Evolutionary conservation across 768 basidiomycete species (phyloP).

Genomic region (Coprinopsis sp.): DNA sequence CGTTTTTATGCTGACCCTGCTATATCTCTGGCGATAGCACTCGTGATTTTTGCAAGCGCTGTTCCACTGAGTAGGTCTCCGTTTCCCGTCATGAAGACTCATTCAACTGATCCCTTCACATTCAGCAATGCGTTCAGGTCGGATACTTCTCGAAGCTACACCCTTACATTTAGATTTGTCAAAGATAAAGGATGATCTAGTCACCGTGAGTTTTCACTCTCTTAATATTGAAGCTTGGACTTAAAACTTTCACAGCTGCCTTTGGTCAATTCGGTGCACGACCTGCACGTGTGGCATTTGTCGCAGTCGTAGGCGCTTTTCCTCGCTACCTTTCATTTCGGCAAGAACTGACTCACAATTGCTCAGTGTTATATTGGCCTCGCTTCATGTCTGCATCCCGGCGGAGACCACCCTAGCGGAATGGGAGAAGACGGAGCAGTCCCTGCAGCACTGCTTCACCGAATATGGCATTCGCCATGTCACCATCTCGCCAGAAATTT

Average conservation of each 20-base stretch:
- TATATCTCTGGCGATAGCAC: constrained; percentile 43
- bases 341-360: constrained; percentile 5
- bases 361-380: constrained; percentile 44
- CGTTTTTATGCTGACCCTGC: constrained; percentile 54
- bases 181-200: constrained; percentile 44
- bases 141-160: constrained; percentile 49
- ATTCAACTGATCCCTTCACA: constrained; percentile 1
- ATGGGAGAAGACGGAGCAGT: constrained; percentile 47
- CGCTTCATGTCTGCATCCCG: constrained; percentile 50
- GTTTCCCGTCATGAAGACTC: neutral
- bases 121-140: constrained; percentile 41
- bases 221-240: neutral
- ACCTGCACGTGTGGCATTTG: constrained; percentile 53
- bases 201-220: constrained; percentile 29
- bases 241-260: constrained; percentile 29
- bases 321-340: constrained; percentile 4
- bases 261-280: constrained; percentile 44
- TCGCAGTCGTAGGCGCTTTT: constrained; percentile 40
- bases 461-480: constrained; percentile 52
- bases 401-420: constrained; percentile 40
- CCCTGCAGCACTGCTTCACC: constrained; percentile 46
- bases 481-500: constrained; percentile 50
- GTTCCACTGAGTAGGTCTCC: constrained; percentile 43
- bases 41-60: constrained; percentile 50
- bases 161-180: constrained; percentile 47